Conservation (phyloP, 257 asterid genomes). For the Linaria vulgaris region DNA sequence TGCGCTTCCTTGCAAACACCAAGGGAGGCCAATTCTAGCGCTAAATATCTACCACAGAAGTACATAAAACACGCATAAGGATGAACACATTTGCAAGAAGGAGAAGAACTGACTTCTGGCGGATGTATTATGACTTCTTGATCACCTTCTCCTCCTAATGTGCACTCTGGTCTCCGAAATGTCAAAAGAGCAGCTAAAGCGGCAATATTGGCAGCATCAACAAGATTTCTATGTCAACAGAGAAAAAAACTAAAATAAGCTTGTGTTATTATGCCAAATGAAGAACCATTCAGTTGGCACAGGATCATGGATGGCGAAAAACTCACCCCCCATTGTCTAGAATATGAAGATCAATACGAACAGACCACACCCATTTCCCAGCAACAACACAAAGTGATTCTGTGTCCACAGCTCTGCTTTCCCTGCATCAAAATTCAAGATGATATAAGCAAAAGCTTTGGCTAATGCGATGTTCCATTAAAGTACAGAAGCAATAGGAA, state of each 20-base stretch:
- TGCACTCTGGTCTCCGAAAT: conserved; percentile 89
- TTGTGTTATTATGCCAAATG: too few species aligned
- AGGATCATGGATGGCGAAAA: conserved; percentile 10
- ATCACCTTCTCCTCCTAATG: conserved; percentile 82
- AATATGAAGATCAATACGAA: conserved; percentile 87
- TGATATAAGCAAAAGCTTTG: conserved; percentile 1
- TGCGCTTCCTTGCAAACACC: conserved; percentile 10
- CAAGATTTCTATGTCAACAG: conserved; percentile 91
- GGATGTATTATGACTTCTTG: conserved; percentile 77
- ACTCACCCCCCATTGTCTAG: conserved; percentile 95
- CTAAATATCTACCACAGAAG: neutral
- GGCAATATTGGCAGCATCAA: conserved; percentile 95
- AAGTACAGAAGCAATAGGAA: neutral
- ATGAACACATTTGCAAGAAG: conserved; percentile 5
- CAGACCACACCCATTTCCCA: conserved; percentile 94
- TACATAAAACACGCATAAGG: neutral
- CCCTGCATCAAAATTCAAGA: conserved; percentile 57
- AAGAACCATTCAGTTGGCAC: too few species aligned
- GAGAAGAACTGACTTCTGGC: conserved; percentile 64
- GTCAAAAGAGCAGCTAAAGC: conserved; percentile 93
- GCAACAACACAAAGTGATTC: conserved; percentile 94
- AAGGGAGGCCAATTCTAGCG: conserved; percentile 5
- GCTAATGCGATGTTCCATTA: conserved; percentile 1
- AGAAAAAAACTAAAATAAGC: too few species aligned
- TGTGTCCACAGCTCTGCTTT: conserved; percentile 94